A percentile compares a stretch with the other conserved stretches of the same genome.
phyloP scores from a whole-genome alignment of 257 asterid genomes.

The Solanum tarapatanum region DNA sequence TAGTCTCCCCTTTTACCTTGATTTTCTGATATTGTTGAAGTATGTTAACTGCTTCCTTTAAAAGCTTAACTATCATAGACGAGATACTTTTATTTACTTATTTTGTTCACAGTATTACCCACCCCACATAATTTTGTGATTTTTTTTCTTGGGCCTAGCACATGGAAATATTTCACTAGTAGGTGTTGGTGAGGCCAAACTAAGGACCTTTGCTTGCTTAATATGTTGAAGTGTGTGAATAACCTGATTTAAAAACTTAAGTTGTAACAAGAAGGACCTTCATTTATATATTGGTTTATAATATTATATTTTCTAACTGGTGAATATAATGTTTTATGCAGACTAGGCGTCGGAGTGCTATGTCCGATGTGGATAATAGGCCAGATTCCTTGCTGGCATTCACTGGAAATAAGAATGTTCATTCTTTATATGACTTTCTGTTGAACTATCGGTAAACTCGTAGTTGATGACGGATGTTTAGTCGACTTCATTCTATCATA shows the following conservation, averaged over 20 bases:
- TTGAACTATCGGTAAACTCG: constrained; percentile 61
- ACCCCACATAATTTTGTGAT: not conserved
- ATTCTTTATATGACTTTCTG: constrained; percentile 67
- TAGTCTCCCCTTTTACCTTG: not conserved
- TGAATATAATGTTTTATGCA: constrained; percentile 21
- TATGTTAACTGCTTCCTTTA: not conserved
- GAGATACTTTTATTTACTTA: not conserved
- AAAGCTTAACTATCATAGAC: not conserved
- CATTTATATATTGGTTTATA: not conserved
- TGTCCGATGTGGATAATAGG: constrained; percentile 61
- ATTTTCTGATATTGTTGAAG: not conserved
- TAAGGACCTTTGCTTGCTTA: not conserved
- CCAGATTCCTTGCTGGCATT: constrained; percentile 70
- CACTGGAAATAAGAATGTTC: constrained; percentile 57
- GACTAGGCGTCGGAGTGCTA: constrained; percentile 44
- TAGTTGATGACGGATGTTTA: not conserved
- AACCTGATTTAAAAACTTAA: not conserved
- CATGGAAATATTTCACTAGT: not conserved
- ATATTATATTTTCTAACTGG: not conserved
- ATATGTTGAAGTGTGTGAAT: not conserved
- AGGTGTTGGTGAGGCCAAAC: not conserved
- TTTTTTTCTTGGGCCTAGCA: not conserved
- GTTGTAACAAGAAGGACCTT: not conserved
- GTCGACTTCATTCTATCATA: not conserved
- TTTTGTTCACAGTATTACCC: not conserved